Base-by-base conservation (phyloP, 2,329 filamentous ascomycete genomes). In the Sclerotinia sclerotiorum region DNA sequence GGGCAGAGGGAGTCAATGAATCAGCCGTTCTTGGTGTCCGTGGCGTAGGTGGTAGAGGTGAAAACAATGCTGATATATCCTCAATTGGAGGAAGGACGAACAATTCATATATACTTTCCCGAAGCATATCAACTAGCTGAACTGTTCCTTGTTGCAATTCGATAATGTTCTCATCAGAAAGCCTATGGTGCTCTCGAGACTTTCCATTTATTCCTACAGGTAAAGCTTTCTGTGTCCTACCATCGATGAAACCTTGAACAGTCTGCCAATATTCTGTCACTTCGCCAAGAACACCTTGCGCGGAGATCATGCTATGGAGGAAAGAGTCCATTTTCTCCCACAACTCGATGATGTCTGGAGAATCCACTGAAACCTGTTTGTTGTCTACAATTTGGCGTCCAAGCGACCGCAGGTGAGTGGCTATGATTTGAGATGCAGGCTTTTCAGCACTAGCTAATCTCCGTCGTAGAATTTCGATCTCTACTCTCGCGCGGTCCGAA, bases 261-360 rank as follows among this genome's bases (percentile, higher is more conserved):
- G 90, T 95, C 72, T 97, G 92, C 93, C 94, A 97, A 78, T 97
- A 98, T 72, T 97, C 93, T 24, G 97, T 81, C 1, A 98, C 86
- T 78, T 99, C 95, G 0, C 93, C 93, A 7, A 99, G 82, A 21
- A 98, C 84, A 5, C 95, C 95, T 71, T 89, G 88, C 8, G 88
- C 81, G 0, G 93, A 94, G 0, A 99, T 82, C 51, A 99, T 83
- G 54, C 85, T 87, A 13, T 82, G 88, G 70, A 98, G 78, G 71
- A 93, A 95, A 0, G 85, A 82, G 69, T 92, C 82, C 71, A 97
- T 88, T 77, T 94, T 92, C 75, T 97, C 94, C 95, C 95, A 99
- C 70, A 98, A 85, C 73, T 97, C 93, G 71, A 97, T 85, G 19
- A 97, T 85, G 58, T 94, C 90, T 3, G 89, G 81, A 0, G 89